These are phyloP conservation scores for Pseudophaeomoniella oleicola DNA, from an alignment of 2,329 filamentous ascomycete genomes.

Conservation along the genomic window DNA sequence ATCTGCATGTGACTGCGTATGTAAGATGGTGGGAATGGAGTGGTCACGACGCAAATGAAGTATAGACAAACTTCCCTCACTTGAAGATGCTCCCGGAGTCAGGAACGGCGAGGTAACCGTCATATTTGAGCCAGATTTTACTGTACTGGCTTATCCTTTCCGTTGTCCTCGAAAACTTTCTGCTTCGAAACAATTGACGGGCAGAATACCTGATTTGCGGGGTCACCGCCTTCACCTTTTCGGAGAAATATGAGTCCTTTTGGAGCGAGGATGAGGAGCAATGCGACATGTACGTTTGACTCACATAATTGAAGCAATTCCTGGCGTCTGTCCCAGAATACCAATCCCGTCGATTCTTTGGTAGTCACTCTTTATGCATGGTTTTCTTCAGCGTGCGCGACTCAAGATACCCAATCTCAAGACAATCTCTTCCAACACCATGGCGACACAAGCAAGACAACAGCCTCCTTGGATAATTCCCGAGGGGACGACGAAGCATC, in stretches of 20 bases:
- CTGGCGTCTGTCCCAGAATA: too few species aligned
- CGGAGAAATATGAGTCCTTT: too few species aligned
- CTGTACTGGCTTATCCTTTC: too few species aligned
- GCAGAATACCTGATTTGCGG: too few species aligned
- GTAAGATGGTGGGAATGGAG: slow-evolving; percentile 60
- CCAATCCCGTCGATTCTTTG: too few species aligned
- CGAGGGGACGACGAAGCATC: slow-evolving; percentile 21
- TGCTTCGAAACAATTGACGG: too few species aligned
- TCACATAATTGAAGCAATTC: background rate
- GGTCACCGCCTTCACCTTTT: too few species aligned
- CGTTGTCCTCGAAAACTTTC: too few species aligned
- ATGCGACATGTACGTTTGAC: too few species aligned
- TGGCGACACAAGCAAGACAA: slow-evolving; percentile 18
- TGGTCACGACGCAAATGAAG: slow-evolving; percentile 81
- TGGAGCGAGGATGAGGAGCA: too few species aligned
- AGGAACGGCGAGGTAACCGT: slow-evolving; percentile 60
- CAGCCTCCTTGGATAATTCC: slow-evolving; percentile 32
- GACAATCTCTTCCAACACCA: slow-evolving; percentile 4
- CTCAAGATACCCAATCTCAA: background rate
- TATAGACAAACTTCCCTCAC: slow-evolving; percentile 57
- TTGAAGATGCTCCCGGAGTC: slow-evolving; percentile 48
- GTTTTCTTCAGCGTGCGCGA: background rate
- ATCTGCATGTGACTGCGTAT: slow-evolving; percentile 36
- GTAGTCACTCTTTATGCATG: slow-evolving; percentile 1
- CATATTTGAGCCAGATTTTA: too few species aligned